Conservation (phyloP, 495 filamentous ascomycete species). For the Penicillium antarcticum region DNA sequence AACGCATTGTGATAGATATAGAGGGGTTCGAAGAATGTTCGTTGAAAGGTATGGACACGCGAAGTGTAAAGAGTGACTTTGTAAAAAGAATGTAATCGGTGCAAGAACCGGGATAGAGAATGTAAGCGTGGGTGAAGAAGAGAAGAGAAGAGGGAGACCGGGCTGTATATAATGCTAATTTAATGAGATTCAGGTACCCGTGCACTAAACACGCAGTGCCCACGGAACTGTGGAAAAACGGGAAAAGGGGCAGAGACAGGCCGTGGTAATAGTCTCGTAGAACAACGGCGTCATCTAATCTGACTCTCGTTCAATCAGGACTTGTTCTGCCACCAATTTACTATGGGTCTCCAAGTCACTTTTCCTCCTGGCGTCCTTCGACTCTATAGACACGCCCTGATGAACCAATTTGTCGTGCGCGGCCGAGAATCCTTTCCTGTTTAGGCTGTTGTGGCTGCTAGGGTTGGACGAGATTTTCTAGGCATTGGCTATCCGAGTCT, state of each 20-base stretch:
- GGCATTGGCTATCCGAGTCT: constrained; percentile 8
- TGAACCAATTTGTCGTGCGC: background rate
- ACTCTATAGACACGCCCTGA: background rate
- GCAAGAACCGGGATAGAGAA: constrained; percentile 33
- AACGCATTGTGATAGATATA: constrained; percentile 74
- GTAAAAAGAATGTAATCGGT: constrained; percentile 55
- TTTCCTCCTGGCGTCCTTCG: constrained; percentile 1
- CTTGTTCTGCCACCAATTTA: background rate
- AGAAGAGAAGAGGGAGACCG: constrained; percentile 7
- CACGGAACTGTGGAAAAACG: background rate
- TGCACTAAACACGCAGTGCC: constrained; percentile 5
- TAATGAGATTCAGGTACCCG: constrained; percentile 25
- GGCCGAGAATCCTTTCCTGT: constrained; percentile 15
- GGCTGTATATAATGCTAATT: constrained; percentile 13
- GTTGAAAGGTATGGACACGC: constrained; percentile 12
- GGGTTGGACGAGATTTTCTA: constrained; percentile 1
- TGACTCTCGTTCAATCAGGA: background rate
- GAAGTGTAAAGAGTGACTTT: constrained; percentile 25
- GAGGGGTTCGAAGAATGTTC: constrained; percentile 22
- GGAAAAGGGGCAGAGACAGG: constrained; percentile 8
- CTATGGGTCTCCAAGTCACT: background rate
- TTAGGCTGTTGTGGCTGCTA: constrained; percentile 6
- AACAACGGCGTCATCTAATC: background rate
- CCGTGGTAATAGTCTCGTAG: constrained; percentile 6
- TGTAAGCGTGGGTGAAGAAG: constrained; percentile 18